Evolutionary conservation across 2,329 filamentous ascomycete species (phyloP), one percentile per base, ranked within the genome.

Genomic region (Ophioceras dolichostomum): DNA sequence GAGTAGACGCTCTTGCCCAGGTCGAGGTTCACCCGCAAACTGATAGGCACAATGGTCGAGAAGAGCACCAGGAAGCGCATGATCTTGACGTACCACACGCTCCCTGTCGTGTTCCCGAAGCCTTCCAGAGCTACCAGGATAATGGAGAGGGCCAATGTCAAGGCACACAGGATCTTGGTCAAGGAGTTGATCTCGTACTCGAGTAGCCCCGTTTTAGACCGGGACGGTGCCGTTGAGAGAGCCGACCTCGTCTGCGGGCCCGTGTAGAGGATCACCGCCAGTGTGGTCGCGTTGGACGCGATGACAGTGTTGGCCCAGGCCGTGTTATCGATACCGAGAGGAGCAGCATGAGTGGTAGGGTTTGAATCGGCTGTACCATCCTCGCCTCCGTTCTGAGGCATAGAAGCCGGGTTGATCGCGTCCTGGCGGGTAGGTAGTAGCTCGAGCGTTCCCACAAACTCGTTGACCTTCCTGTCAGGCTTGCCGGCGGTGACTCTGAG

Each of bases 231-330:
- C 5, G 91, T 98, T 0, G 91, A 96, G 24, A 98, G 68, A 5
- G 91, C 88, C 19, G 93, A 93, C 41, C 93, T 77, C 2, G 91
- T 98, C 57, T 98, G 85, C 1, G 86, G 79, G 0, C 91, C 93
- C 4, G 91, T 96, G 56, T 98, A 98, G 43, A 98, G 70, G 36
- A 98, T 84, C 1, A 88, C 85, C 3, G 88, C 89, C 41, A 94
- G 68, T 0, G 91, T 91, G 4, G 76, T 83, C 1, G 83, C 89
- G 54, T 88, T 91, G 1, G 89, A 96, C 1, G 91, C 91, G 42
- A 98, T 82, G 18, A 98, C 83, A 0, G 91, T 98, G 54, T 96
- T 98, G 14, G 89, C 89, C 91, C 93, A 98, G 9, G 93, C 91
- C 7, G 91, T 96, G 53, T 98, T 95, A 59, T 98, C 91, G 44